Evolutionary conservation across 2,329 filamentous ascomycete species (phyloP), one percentile per base, ranked within the genome.

Genomic region (Colletotrichum navitas): DNA sequence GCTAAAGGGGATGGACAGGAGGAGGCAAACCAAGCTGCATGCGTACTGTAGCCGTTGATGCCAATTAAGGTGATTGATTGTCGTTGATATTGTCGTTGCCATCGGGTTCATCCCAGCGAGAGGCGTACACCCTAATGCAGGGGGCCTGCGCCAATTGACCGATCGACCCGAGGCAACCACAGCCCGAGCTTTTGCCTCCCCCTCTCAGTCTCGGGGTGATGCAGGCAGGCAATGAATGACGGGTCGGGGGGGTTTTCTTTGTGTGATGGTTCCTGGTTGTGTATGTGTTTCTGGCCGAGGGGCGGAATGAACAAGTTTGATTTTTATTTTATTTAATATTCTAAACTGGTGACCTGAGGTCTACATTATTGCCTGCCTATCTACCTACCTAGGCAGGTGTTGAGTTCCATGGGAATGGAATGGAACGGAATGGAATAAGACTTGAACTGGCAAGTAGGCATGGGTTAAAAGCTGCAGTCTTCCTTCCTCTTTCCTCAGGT

Each of bases 41-140:
- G 41, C 21, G 36, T 26, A 29, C 49, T 51, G 64, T 36, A 26
- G 41, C 7, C 34, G 32, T 43, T 21, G 45, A 54, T 63, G 45
- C 69, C 65, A 63, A 69, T 68, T 29, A 29, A 26, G 55, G 39
- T 49, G 26, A 49, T 49, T 47, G 60, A 69, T 64, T 64, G 65
- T 41, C 54, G 60, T 72, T 64, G 54, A 32, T 54, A 41, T 69
- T 64, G 65, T 39, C 54, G 39, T 63, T 54, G 36, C 51, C 29
- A 21, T 63, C 54, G 32, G 59, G 59, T 63, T 68, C 65, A 68
- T 71, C 65, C 68, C 65, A 64, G 59, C 59, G 7, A 43, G 54
- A 41, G 41, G 66, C 51, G 64, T 54, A 55, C 59, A 45, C 41
- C 60, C 65, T 69, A 72, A 72, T 68, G 69, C 69, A 72, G 66